Conservation (phyloP, 306 rosid genomes). For the Ormosia emarginata region DNA sequence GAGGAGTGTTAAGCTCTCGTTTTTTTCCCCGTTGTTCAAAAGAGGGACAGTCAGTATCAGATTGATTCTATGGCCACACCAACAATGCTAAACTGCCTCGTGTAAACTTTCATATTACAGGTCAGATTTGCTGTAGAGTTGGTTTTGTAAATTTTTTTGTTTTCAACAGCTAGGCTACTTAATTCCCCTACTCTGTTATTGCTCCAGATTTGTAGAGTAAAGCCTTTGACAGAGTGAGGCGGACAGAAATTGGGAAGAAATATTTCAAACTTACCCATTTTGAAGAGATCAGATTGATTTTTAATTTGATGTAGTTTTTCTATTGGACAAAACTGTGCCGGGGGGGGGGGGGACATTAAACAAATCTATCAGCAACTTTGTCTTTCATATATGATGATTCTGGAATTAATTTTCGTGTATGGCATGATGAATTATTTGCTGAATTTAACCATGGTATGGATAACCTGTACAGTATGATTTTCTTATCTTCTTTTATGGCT, state of each 20-base stretch:
- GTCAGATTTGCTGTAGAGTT: constrained; percentile 42
- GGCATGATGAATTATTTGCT: not conserved
- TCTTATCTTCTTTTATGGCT: not conserved
- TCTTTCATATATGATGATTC: constrained; percentile 10
- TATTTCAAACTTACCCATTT: constrained; percentile 91
- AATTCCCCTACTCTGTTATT: constrained; percentile 19
- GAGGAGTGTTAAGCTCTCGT: constrained; percentile 12
- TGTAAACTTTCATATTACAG: constrained; percentile 98
- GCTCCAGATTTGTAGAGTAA: constrained; percentile 90
- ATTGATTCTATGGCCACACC: constrained; percentile 94
- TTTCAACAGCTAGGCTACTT: constrained; percentile 4
- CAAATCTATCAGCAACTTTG: not conserved
- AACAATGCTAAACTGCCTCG: constrained; percentile 90
- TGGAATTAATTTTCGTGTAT: not conserved
- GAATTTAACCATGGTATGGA: not conserved
- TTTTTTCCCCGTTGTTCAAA: constrained; percentile 11
- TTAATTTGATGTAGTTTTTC: not conserved
- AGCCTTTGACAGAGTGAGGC: constrained; percentile 89
- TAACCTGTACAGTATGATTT: not conserved
- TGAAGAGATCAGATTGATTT: constrained; percentile 73
- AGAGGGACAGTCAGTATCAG: constrained; percentile 98
- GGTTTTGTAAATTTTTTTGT: not conserved
- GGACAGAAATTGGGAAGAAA: constrained; percentile 94
- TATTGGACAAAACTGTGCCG: not conserved
- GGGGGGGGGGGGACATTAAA: not conserved